Conservation (phyloP, 176 grass and related monocot genomes). For the Paspalum vaginatum region DNA sequence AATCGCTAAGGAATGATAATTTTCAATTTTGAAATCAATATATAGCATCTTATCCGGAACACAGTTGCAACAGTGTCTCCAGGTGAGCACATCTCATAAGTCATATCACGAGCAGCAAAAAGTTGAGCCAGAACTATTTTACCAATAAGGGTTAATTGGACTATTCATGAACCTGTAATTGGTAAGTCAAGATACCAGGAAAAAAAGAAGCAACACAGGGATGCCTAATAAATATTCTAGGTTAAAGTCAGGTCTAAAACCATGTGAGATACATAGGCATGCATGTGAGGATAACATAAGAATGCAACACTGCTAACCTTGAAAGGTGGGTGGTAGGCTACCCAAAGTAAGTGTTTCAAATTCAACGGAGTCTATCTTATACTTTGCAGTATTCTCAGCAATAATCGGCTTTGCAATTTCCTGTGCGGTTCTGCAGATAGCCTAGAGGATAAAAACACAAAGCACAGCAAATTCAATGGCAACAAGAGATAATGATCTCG, state of each 20-base stretch:
- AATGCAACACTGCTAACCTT: conserved; percentile 57
- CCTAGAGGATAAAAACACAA: conserved; percentile 49
- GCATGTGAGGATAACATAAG: conserved; percentile 2
- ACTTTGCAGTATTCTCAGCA: conserved; percentile 73
- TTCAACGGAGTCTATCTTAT: conserved; percentile 88
- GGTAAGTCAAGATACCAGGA: not conserved
- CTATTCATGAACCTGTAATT: not conserved
- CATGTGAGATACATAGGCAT: conserved; percentile 21
- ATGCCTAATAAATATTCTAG: conserved; percentile 13
- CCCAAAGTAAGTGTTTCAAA: conserved; percentile 90
- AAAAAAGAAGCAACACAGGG: not conserved
- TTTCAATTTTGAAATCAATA: not conserved
- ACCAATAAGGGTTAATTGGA: not conserved
- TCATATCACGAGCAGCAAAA: not conserved
- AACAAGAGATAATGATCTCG: conserved; percentile 25
- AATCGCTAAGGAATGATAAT: conserved; percentile 14
- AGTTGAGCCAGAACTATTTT: not conserved
- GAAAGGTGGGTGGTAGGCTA: conserved; percentile 85
- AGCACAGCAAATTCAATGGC: conserved; percentile 32
- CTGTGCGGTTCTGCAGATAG: conserved; percentile 83
- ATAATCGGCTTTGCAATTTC: conserved; percentile 91
- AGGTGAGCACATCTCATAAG: not conserved
- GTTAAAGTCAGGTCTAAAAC: not conserved
- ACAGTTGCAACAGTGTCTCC: conserved; percentile 15
- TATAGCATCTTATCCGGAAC: conserved; percentile 28